Conservation (phyloP, 306 rosid species). For the Lathyrus tuberosus region DNA sequence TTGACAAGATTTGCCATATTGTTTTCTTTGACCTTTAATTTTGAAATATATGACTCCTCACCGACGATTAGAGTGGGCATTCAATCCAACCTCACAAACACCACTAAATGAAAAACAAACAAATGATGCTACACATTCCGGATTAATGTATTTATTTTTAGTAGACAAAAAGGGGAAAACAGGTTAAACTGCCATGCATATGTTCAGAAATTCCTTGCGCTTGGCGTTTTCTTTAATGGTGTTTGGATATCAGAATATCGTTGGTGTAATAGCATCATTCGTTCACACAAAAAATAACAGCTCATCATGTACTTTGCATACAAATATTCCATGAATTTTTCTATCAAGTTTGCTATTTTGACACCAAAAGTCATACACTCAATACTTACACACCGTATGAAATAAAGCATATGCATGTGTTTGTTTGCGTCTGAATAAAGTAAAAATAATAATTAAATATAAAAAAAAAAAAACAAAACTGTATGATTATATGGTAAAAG, state of each 20-base stretch:
- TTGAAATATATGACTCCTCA: conserved; percentile 16
- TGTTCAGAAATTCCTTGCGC: not conserved
- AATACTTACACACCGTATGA: no score
- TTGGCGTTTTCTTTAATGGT: not conserved
- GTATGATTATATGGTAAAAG: no score
- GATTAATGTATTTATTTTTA: not conserved
- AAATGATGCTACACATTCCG: not conserved
- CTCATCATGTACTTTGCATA: not conserved
- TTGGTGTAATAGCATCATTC: not conserved
- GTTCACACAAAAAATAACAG: no score
- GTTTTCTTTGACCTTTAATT: conserved; percentile 41
- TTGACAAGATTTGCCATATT: conserved; percentile 25
- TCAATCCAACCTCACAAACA: not conserved
- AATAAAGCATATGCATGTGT: no score
- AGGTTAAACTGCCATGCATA: not conserved
- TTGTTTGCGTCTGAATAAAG: no score
- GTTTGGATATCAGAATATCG: not conserved
- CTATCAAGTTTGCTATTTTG: no score
- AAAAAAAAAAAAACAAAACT: no score
- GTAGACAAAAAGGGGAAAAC: not conserved
- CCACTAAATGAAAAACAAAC: conserved; percentile 1
- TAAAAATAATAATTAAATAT: no score
- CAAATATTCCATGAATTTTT: no score
- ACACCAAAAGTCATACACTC: no score
- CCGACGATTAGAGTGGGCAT: conserved; percentile 34